Evolutionary conservation across 2,329 filamentous ascomycete species (phyloP).

Genomic region (Colletotrichum sp.): DNA sequence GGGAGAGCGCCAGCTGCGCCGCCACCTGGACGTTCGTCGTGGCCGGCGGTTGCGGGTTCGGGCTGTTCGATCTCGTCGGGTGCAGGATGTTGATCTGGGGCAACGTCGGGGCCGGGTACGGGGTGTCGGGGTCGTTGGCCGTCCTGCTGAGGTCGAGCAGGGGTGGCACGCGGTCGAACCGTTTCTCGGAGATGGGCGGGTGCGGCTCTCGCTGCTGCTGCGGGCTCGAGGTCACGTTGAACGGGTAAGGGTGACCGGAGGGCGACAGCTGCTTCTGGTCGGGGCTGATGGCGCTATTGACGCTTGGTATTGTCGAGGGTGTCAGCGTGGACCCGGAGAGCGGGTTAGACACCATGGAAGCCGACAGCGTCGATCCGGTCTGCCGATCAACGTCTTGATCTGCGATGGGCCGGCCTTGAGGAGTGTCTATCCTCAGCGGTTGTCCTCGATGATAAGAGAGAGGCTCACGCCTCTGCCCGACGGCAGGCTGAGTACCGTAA

Average conservation of each 20-base stretch:
- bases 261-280: conserved; percentile 62
- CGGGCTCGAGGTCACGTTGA: conserved; percentile 24
- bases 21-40: conserved; percentile 56
- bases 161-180: conserved; percentile 65
- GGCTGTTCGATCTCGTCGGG: conserved; percentile 54
- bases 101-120: conserved; percentile 52
- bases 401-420: conserved; percentile 59
- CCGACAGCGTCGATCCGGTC: conserved; percentile 42
- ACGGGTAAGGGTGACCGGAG: neutral
- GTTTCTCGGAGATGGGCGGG: conserved; percentile 53
- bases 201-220: conserved; percentile 22
- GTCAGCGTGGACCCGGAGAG: neutral
- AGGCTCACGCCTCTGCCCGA: conserved; percentile 57
- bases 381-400: conserved; percentile 61
- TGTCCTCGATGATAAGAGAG: conserved; percentile 66
- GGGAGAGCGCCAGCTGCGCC: conserved; percentile 65
- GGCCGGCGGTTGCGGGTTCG: conserved; percentile 38
- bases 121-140: conserved; percentile 56
- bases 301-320: conserved; percentile 60
- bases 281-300: conserved; percentile 58
- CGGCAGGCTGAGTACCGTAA: conserved; percentile 37
- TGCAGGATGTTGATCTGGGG: conserved; percentile 64
- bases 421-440: conserved; percentile 66
- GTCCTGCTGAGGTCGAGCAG: conserved; percentile 61
- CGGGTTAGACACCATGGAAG: neutral